Base-by-base conservation (phyloP, 192 early-diverging fungal species). In the Coemansia sp. region DNA sequence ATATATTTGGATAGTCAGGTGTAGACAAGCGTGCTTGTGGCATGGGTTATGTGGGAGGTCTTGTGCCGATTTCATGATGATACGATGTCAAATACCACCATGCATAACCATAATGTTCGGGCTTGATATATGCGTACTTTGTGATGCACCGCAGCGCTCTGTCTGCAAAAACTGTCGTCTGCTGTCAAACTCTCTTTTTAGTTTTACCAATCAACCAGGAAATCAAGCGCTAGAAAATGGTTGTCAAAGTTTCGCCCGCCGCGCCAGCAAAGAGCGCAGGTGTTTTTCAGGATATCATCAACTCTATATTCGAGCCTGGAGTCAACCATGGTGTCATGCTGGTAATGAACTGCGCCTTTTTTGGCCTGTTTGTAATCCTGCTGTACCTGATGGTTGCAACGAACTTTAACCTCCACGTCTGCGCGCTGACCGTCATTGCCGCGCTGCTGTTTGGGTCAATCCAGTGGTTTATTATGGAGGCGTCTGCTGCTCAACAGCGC, bases 261-360 rank as follows among this genome's bases (percentile, higher is more conserved):
- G 43, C 37, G 2, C 22, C 52, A 32, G 37, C 65, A 23, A 62
- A 78, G 49, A 63, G 59, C 32, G 49, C 61, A 19, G 72, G 75
- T 17, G 62, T 83, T n/a, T 52, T 76, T 52, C 69, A 66, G 37
- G 81, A 83, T 63, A 65, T 83, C 58, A 65, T 83, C 56, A 67
- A 75, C 63, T 83, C 81, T n/a, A 74, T 78, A 22, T 83, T 83
- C 32, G 65, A 83, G 59, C 81, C 81, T 1, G 81, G 81, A 32
- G 75, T 83, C 63, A 83, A 83, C 66, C 81, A 53, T 45, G 75
- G 81, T n/a, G 75, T 82, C 14, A 53, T 77, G 17, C 48, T 82
- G 21, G 80, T 72, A 29, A 73, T 82, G 75, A 82, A 82, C 47
- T 53, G 67, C 54, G 72, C 80, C 2, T 82, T 82, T 50, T 19